Percentiles rank a stretch among this genome's conserved stretches.
These are phyloP conservation scores for Podospora australis DNA, from an alignment of 495 filamentous ascomycete species.

Conservation along the genomic window DNA sequence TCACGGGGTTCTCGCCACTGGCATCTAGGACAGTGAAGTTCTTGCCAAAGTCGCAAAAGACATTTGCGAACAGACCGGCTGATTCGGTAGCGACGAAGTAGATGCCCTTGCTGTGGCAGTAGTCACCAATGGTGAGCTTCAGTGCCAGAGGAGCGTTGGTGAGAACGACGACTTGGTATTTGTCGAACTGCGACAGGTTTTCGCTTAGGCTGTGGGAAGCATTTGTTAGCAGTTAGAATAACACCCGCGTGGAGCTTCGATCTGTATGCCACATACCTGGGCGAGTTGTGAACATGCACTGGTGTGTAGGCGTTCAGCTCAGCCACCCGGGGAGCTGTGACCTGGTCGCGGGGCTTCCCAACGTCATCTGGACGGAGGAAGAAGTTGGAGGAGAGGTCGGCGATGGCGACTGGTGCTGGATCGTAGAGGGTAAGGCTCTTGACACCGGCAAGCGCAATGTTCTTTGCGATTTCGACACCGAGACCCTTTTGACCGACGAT, in stretches of 20 bases:
- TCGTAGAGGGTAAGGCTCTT: constrained; percentile 78
- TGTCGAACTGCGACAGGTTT: constrained; percentile 47
- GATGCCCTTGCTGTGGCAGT: constrained; percentile 87
- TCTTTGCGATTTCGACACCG: constrained; percentile 98
- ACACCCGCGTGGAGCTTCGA: no score
- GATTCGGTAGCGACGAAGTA: constrained; percentile 82
- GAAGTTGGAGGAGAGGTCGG: constrained; percentile 93
- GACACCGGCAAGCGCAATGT: constrained; percentile 92
- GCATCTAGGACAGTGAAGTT: constrained; percentile 85
- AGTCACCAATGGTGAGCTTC: constrained; percentile 78
- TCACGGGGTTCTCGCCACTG: constrained; percentile 82
- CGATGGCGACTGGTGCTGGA: constrained; percentile 68
- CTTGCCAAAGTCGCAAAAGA: constrained; percentile 97
- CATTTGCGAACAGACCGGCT: constrained; percentile 87
- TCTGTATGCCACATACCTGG: constrained; percentile 25
- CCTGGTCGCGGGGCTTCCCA: constrained; percentile 81
- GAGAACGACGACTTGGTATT: constrained; percentile 84
- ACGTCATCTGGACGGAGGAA: constrained; percentile 86
- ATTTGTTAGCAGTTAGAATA: constrained; percentile 14
- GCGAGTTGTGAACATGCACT: constrained; percentile 63
- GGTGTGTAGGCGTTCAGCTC: constrained; percentile 97
- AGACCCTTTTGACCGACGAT: constrained; percentile 88
- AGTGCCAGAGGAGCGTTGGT: constrained; percentile 74
- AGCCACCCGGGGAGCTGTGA: constrained; percentile 80
- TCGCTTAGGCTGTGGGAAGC: constrained; percentile 45